These are phyloP conservation scores for Mixia osmundae DNA, from an alignment of 1,284 basidiomycete species.

Conservation along the genomic window DNA sequence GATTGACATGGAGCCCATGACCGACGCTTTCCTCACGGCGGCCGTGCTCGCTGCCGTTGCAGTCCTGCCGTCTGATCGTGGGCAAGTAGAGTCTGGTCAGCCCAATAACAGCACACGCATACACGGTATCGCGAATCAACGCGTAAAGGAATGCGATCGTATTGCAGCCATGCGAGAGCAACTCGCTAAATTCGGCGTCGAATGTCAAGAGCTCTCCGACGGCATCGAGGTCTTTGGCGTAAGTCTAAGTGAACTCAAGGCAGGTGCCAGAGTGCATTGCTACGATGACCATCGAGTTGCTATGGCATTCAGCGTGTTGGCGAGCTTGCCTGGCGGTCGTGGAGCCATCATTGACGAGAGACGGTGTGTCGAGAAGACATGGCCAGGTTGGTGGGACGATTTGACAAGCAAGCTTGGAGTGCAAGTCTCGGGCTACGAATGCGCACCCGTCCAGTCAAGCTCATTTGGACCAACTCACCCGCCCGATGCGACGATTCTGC, in stretches of 20 bases:
- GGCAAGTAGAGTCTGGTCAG: slow-evolving; percentile 13
- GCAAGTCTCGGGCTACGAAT: slow-evolving; percentile 39
- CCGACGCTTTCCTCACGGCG: slow-evolving; percentile 93
- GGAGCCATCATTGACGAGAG: slow-evolving; percentile 80
- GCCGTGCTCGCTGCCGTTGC: slow-evolving; percentile 76
- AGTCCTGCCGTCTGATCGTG: slow-evolving; percentile 19
- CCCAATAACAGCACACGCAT: slow-evolving; percentile 44
- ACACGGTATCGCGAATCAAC: slow-evolving; percentile 87
- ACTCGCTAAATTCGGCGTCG: slow-evolving; percentile 82
- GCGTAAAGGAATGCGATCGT: slow-evolving; percentile 94
- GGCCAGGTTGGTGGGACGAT: slow-evolving; percentile 99
- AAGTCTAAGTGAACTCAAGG: slow-evolving; percentile 30
- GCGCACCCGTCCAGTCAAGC: slow-evolving; percentile 1
- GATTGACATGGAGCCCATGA: slow-evolving; percentile 99
- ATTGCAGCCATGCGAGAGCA: slow-evolving; percentile 93
- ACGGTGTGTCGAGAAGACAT: slow-evolving; percentile 96
- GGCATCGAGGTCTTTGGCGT: slow-evolving; percentile 69
- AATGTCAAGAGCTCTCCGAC: slow-evolving; percentile 76
- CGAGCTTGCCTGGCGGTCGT: slow-evolving; percentile 34
- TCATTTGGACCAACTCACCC: not conserved
- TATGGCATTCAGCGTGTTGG: slow-evolving; percentile 89
- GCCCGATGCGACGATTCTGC: slow-evolving; percentile 30
- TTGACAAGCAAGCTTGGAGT: slow-evolving; percentile 91
- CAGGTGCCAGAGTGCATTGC: slow-evolving; percentile 60
- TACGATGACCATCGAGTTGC: slow-evolving; percentile 98